Conservation (phyloP, 768 basidiomycete genomes). For the Termitomyces sp. region DNA sequence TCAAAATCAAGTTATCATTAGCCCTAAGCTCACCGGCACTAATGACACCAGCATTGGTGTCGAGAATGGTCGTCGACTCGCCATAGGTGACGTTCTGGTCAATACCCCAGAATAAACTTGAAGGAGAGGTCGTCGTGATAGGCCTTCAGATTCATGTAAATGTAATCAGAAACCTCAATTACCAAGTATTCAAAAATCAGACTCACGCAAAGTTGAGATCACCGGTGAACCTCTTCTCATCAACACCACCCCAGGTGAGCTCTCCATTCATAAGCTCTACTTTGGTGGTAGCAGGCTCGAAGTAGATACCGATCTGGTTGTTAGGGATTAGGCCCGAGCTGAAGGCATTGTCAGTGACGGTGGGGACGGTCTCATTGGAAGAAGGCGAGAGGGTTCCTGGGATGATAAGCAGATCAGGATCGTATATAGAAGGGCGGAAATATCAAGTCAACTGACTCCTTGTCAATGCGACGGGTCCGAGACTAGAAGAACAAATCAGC, state of each 20-base stretch:
- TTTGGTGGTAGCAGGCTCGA: slow-evolving; percentile 43
- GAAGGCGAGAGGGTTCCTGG: slow-evolving; percentile 33
- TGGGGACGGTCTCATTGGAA: slow-evolving; percentile 35
- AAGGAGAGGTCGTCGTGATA: slow-evolving; percentile 44
- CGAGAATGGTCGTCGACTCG: slow-evolving; percentile 40
- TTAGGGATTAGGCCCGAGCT: slow-evolving; percentile 34
- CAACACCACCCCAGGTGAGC: slow-evolving; percentile 52
- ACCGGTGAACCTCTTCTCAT: slow-evolving; percentile 42
- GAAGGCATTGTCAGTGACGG: slow-evolving; percentile 57
- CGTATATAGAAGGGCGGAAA: neutral
- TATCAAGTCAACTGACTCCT: slow-evolving; percentile 25
- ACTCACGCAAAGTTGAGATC: slow-evolving; percentile 40
- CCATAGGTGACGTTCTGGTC: slow-evolving; percentile 55
- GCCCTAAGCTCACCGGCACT: slow-evolving; percentile 42
- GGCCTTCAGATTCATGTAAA: slow-evolving; percentile 27
- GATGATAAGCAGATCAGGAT: neutral
- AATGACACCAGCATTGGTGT: slow-evolving; percentile 52
- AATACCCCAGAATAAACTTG: slow-evolving; percentile 57
- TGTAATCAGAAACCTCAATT: neutral
- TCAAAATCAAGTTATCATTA: no score
- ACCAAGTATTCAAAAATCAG: neutral
- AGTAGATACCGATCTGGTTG: slow-evolving; percentile 48
- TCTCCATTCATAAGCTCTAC: slow-evolving; percentile 42
- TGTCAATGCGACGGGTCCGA: slow-evolving; percentile 60
- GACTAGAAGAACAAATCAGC: slow-evolving; percentile 32